Base-by-base conservation (phyloP, 805 yeast species). In the Kregervanrija delftensis region DNA sequence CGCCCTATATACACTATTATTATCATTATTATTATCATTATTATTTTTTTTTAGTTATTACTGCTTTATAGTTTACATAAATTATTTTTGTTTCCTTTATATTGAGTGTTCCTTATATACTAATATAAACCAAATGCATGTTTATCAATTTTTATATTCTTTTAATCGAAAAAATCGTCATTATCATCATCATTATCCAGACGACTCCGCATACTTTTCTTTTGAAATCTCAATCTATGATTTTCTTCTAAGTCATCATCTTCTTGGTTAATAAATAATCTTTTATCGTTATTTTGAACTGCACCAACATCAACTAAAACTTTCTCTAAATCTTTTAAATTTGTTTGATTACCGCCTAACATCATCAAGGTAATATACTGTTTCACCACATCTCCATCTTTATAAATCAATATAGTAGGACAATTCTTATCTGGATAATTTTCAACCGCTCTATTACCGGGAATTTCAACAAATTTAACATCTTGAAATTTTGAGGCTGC, bases 401-500 rank as follows among this genome's bases (percentile, higher is more conserved):
- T 76, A 63, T 93, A 93, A 1, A 93, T 76, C 41, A 93, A 72
- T 8, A 93, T 67, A 0, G 99, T 93, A 2, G 99, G 99, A 55
- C 96, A 85, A 68, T 87, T 90, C 31, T 74, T 61, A 22, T 86
- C 91, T 2, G 99, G 97, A 62, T 90, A 93, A 58, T 83, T 81
- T 57, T 91, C 98, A 51, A 90, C 84, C 42, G 97, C 96, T 63
- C 96, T 79, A 47, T 78, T 73, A 17, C 86, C 96, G n/a, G 86
- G 83, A 40, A 93, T 93, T 54, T 93, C 96, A 37, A 88, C 91
- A 59, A 93, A 86, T 64, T 93, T 93, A 54, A 91, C 65, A 57
- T 93, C 96, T 16, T 78, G 76, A 60, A 78, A 91, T 56, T 78
- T 83, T 2, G 65, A 58, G 0, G 98, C 93, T 12, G 79, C 60